Base-by-base conservation (phyloP, 2,329 filamentous ascomycete species). In the Paecilomyces variotii region DNA sequence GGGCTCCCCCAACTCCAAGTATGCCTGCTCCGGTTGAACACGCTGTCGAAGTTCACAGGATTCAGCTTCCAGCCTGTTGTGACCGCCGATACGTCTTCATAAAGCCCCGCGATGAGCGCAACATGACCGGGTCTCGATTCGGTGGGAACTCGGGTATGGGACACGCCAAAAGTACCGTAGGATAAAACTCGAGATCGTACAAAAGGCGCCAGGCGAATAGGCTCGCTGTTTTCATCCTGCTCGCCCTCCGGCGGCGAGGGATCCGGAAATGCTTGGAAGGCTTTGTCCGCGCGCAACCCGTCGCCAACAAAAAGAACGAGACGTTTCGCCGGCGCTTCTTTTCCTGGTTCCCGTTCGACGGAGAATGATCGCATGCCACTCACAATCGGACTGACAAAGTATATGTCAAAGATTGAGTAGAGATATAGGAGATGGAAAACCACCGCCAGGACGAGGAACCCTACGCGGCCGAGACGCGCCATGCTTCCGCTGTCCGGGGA, bases 1-100 rank as follows among this genome's bases (percentile, higher is more conserved):
- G 94, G 94, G 70, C 92, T 97, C 1, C 94, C 94, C 94, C 94
- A 99, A 74, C 92, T 96, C 94, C 94, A 99, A 6, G 95, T 99
- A 76, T 99, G 95, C 53, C 88, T 82, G 71, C 93, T 97, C 62
- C 90, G 86, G 73, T 99, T 99, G 83, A 99, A 99, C 10, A 99
- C 91, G 69, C 93, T 97, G 77, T 99, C 94, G 69, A 99, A 99
- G 71, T 97, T 89, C 69, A 99, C 94, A 0, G 94, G 94, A 71
- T 99, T 99, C 66, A 97, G 79, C 77, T 99, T 97, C 94, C 94
- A 99, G 14, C 94, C 94, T 0, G 95, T 99, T 30, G 89, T 96
- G 24, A 99, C 94, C 1, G 94, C 89, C 34, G 94, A 97, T 1
- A 99, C 94, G 79, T 99, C 94, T 75, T 99, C 94, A 72, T 99